Evolutionary conservation across 805 yeast genomes (phyloP), one percentile per base, ranked within the genome.

Genomic region (Saccharomyces paradoxus): DNA sequence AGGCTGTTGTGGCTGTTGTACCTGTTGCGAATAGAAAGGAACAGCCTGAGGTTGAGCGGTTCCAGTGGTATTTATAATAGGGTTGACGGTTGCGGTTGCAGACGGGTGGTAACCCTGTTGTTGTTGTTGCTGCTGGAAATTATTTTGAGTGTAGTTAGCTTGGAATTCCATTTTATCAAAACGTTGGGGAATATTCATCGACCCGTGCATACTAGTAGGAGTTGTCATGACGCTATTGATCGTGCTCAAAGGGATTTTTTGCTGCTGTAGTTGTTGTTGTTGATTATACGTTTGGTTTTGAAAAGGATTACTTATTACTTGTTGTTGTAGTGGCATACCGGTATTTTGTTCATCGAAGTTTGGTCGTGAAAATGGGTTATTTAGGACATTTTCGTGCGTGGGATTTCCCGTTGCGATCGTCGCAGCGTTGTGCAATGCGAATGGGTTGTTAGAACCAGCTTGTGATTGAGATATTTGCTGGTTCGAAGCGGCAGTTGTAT

Each of bases 401-500:
- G 58, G 58, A 14, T 59, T 56, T 56, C 54, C 47, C 31, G 55
- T 26, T 53, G 55, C 24, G 51, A 51, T 5, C 49, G 63, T 63
- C 41, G 63, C 60, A 7, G 65, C 55, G 50, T 68, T 68, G 2
- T 62, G 67, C 47, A 68, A 49, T 1, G 74, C 60, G 58, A 75
- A 74, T 46, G 78, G 78, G 56, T 75, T 71, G n/a, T 63, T 65
- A 7, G 72, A 63, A 3, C 71, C 72, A 3, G 71, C 67, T 17
- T 59, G 56, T 48, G 59, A 58, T 24, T 59, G 62, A 32, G 55
- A 55, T 44, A 50, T 30, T 44, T 54, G 37, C 26, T 27, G 37
- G 7, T 62, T 32, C 32, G 53, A 22, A 44, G 53, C 29, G 4
- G 32, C 21, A 13, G 29, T 47, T 50, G 48, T 44, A 56, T 41